Base-by-base conservation (phyloP, 768 basidiomycete genomes). In the Daedaleopsis sinensis region DNA sequence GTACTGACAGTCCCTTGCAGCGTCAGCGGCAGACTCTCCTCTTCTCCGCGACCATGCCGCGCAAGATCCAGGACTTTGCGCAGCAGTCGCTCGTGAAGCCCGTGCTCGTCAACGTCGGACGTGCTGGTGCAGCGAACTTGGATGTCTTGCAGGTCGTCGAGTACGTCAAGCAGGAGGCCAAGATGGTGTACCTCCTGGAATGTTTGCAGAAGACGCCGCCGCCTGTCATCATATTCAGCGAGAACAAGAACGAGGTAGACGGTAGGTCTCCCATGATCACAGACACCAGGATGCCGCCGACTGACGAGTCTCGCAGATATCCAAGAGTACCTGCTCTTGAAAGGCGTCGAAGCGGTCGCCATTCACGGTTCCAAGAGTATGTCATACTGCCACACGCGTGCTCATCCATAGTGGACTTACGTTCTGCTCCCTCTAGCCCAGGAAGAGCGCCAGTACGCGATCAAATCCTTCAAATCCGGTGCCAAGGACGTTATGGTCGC, bases 221-320 rank as follows among this genome's bases (percentile, higher is more conserved):
- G 8, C 97, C 97, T 1, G 95, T 96, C 52, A 97, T 98, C 75
- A 85, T 98, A 59, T 99, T 99, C 74, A 94, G 91, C 65, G 97
- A 99, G 72, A 98, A 96, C 79, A 99, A 99, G 82, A 98, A 99
- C 71, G 97, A 99, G 73, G 97, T 99, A n/a, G 97, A 99, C 71
- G 96, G 95, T 95, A 65, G 68, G 60, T 52, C 21, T 52, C 47
- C 32, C n/a, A 15, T 43, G 27, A 37, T 21, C 84, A 63, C 21
- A 19, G 2, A 32, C 5, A 9, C 58, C 61, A 43, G 5, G 21
- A 51, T 58, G n/a, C 18, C 16, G 7, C 55, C 39, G 19, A 9
- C 23, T 55, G 57, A 38, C 53, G 23, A n/a, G 18, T 15, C 48
- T 13, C n/a, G 6, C 67, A 96, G 96, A 99, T 73, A 99, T 99